Evolutionary conservation across 177 flowering plant species (phyloP), one percentile per base, ranked within the genome.

Genomic region (Vitis hybrid): DNA sequence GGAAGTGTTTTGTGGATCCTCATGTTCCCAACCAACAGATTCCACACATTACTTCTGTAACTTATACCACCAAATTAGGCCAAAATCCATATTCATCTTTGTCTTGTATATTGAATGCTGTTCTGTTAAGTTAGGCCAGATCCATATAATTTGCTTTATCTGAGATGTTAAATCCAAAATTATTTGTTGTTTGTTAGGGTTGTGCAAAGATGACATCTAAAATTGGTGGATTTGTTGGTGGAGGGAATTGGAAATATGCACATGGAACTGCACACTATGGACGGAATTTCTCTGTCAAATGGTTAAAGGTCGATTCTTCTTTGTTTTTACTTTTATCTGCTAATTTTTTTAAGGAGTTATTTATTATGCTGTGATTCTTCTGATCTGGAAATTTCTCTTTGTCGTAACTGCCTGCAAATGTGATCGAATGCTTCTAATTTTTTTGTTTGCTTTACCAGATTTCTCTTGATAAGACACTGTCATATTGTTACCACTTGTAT

Each of bases 191-290:
- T 76, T 78, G 48, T 32, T 60, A 94, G 98, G 98, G 98, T 66
- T 94, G 99, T 81, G 98, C 98, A 68, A 96, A 92, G 85, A 96
- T 96, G 99, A 90, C 90, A 75, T 91, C 98, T 49, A 89, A 88
- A 85, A 96, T 93, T 82, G 99, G 99, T 74, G 99, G 92, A 14
- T 83, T 76, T 75, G 87, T 86, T 76, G 90, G 87, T 65, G 99
- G 97, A 54, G 99, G 99, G 27, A 94, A 94, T 60, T 96, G 99
- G 99, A 96, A 96, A 79, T 86, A 94, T 85, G 92, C 91, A 15
- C 99, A 96, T 82, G 99, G 99, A 75, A 91, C 98, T 72, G 97
- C 98, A 75, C 99, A 94, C 76, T 96, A 91, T 84, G 99, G 99
- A 60, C 87, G 98, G 46, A 96, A 96, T 82, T 94, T 96, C 82